Evolutionary conservation across 345 rosid genomes (phyloP).

Genomic region (Citrus medica): DNA sequence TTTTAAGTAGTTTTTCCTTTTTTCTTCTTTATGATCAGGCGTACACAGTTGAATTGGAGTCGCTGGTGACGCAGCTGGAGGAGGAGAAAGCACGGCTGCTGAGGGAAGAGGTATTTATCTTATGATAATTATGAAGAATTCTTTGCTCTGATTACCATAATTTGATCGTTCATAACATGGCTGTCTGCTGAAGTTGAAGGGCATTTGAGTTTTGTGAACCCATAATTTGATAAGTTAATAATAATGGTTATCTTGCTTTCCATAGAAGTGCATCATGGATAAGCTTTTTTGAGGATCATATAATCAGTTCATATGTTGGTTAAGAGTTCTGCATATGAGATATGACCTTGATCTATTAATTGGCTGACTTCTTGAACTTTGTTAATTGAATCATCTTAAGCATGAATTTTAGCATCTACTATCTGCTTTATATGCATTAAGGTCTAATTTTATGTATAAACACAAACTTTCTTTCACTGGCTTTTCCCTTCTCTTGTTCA

Average conservation of each 20-base stretch:
- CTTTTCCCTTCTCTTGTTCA: not conserved
- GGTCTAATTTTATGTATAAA: not conserved
- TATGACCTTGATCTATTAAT: not conserved
- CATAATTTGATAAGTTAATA: too few relatives aligned
- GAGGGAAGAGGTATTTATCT: slow-evolving; percentile 47
- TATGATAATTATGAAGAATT: not conserved
- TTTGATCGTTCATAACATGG: not conserved
- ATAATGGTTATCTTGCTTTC: not conserved
- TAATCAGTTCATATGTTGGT: not conserved
- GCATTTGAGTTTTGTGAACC: not conserved
- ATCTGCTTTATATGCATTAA: not conserved
- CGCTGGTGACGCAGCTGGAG: slow-evolving; percentile 51
- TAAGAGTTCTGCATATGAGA: not conserved
- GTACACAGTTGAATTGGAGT: slow-evolving; percentile 53
- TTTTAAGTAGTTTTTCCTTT: not conserved
- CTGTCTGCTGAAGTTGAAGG: not conserved
- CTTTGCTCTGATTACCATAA: not conserved
- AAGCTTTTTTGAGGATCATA: not conserved
- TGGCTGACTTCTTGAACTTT: not conserved
- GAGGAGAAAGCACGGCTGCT: slow-evolving; percentile 49
- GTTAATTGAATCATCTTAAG: not conserved
- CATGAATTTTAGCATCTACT: not conserved
- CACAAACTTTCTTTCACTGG: not conserved
- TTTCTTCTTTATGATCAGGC: slow-evolving; percentile 35
- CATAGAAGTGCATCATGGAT: not conserved